Percentiles rank a stretch among this genome's conserved stretches.
These are phyloP conservation scores for Vaccinium corymbosum DNA, from an alignment of 148 eudicot genomes.

Conservation along the genomic window DNA sequence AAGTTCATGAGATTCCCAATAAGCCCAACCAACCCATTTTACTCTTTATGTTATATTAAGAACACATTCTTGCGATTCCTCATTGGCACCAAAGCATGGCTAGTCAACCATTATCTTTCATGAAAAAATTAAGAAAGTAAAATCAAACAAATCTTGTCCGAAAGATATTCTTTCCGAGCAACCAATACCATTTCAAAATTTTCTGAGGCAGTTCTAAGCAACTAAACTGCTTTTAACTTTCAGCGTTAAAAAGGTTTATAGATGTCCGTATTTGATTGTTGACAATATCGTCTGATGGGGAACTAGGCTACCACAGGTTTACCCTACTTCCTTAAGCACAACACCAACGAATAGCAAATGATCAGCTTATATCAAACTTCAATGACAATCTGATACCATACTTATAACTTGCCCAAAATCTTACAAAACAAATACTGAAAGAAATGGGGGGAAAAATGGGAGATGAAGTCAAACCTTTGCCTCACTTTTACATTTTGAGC, in stretches of 20 bases:
- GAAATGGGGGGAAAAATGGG: neutral
- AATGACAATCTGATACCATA: neutral
- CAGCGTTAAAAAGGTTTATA: neutral
- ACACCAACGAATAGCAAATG: neutral
- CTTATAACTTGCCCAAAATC: neutral
- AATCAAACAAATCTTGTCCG: neutral
- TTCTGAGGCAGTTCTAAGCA: neutral
- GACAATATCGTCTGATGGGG: neutral
- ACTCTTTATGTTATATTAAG: neutral
- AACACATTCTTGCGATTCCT: neutral
- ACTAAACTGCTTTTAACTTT: neutral
- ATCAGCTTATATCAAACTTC: neutral
- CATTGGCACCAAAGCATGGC: neutral
- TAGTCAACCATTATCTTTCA: neutral
- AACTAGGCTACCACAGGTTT: neutral
- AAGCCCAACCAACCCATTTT: neutral
- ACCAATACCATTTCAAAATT: neutral
- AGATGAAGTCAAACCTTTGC: slow-evolving; percentile 67
- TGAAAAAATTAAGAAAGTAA: neutral
- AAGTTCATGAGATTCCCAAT: neutral
- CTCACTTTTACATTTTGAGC: slow-evolving; percentile 87
- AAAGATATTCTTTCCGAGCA: neutral
- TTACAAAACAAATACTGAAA: neutral
- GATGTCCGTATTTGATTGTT: neutral
- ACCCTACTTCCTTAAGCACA: neutral